Base-by-base conservation (phyloP, 345 rosid species). In the Leavenworthia alabamica region DNA sequence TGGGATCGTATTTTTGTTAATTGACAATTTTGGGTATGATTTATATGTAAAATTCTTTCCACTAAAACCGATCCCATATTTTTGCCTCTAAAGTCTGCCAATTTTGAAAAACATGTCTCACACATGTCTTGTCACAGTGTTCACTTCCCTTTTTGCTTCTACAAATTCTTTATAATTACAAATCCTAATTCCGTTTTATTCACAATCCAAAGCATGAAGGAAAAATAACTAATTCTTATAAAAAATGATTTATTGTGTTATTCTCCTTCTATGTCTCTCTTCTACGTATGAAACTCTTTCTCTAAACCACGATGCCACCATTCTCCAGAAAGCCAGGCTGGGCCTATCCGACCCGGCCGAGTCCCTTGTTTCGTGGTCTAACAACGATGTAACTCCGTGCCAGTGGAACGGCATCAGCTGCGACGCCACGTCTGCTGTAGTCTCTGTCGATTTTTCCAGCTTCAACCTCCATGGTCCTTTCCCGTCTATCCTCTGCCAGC, bases 301-400 rank as follows among this genome's bases (percentile, higher is more conserved):
- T 3, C 83, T 82, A 0, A 86, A 74, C 83, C 80, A 85, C 51
- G 96, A 89, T 42, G 97, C 96, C 26, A 83, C 80, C 58, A 83
- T 69, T 52, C 91, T 93, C 56, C 88, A 76, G 55, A 80, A 72
- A 56, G 88, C 79, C 24, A 85, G 79, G 53, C 62, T 66, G 51
- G 74, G 79, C 35, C 78, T 93, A 60, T 77, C 80, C 47, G 93
- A 86, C 77, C 94, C 85, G 2, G 23, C 63, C 58, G 39, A 52
- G 24, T 36, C 78, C 9, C 90, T 89, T 42, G 65, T 86, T 36
- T 77, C 89, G 0, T 93, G 98, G 99, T 73, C 78, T 76, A 23
- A 49, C 48, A 76, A 83, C 8, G 91, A 83, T 72, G 74, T 68
- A 23, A 79, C 82, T 0, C 99, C 97, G 0, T 86, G 99, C 79